Evolutionary conservation across 192 early-diverging fungal species (phyloP), one percentile per base, ranked within the genome.

Genomic region (Phlyctochytrium arcticum): DNA sequence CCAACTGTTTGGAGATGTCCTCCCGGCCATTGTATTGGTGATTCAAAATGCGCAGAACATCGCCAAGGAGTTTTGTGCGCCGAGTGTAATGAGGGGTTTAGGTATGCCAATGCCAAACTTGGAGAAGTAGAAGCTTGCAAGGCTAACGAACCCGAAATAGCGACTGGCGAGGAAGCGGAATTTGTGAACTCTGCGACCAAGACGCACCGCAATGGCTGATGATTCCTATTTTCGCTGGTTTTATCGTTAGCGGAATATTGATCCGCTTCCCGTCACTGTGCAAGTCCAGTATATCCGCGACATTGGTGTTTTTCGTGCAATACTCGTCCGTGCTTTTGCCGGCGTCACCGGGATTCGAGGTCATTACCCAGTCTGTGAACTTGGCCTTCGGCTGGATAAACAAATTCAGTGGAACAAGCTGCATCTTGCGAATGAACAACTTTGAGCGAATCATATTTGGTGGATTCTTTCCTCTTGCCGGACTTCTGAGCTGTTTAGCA

Each of bases 371-470:
- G 6, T 32, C 60, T 4, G n/a, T 62, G 46, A 62, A 62, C 32
- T 34, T 62, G 6, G 42, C 60, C 9, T 62, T 62, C 42, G 60
- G 49, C 26, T 62, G 60, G 60, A 62, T 62, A 42, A 62, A 62
- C 48, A 50, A 62, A 15, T 27, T 62, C 34, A 62, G 46, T 36
- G 60, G 60, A 27, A 62, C 60, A n/a, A 62, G 30, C 46, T 62
- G 60, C 17, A 50, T 62, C 1, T 50, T 62, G 29, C 60, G 60
- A 7, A 23, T 62, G 33, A 62, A 34, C 60, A 62, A 62, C 33
- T 49, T 62, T 5, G 44, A 35, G 32, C 35, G 42, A 29, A 36
- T 62, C n/a, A 17, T 62, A 6, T 62, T 62, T 42, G 60, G 60
- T 10, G 60, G 44, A 6, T 62, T 62, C 60, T 50, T 49, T 34